phyloP scores from a whole-genome alignment of 2,329 filamentous ascomycete genomes.

The Niveomyces coronatus region DNA sequence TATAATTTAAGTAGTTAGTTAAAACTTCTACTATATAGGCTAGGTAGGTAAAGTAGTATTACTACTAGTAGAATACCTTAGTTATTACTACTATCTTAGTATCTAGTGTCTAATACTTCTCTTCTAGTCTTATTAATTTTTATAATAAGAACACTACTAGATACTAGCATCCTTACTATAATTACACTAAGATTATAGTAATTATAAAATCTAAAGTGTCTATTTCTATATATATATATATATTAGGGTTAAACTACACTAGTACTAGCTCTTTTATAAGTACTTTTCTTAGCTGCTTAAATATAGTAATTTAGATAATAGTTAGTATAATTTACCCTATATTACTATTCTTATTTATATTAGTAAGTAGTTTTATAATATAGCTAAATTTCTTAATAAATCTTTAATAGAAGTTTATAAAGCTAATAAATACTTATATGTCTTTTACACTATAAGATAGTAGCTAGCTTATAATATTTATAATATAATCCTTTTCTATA shows the following conservation, averaged over 20 bases:
- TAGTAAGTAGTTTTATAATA: conserved; percentile 5
- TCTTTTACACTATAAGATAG: conserved; percentile 13
- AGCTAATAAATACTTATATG: conserved; percentile 16
- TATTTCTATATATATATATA: conserved; percentile 17
- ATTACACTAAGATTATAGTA: conserved; percentile 12
- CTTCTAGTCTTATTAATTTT: conserved; percentile 1
- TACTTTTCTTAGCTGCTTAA: conserved; percentile 16
- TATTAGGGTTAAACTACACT: conserved; percentile 3
- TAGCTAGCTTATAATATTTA: conserved; percentile 6
- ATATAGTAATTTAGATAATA: conserved; percentile 9
- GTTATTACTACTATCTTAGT: conserved; percentile 10
- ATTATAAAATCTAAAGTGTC: conserved; percentile 6
- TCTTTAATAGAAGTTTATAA: conserved; percentile 1
- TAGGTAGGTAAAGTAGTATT: conserved; percentile 12
- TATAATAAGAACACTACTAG: conserved; percentile 3
- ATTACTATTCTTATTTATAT: background rate
- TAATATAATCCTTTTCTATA: conserved; percentile 7
- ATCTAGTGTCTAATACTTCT: conserved; percentile 1
- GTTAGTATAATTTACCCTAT: background rate
- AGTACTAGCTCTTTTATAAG: conserved; percentile 11
- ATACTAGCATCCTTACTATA: conserved; percentile 2
- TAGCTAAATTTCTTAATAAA: conserved; percentile 12
- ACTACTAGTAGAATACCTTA: conserved; percentile 17
- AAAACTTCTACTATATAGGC: conserved; percentile 7
- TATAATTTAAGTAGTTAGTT: conserved; percentile 7